phyloP scores from a whole-genome alignment of 2,329 filamentous ascomycete genomes.

The Nothophoma quercina region DNA sequence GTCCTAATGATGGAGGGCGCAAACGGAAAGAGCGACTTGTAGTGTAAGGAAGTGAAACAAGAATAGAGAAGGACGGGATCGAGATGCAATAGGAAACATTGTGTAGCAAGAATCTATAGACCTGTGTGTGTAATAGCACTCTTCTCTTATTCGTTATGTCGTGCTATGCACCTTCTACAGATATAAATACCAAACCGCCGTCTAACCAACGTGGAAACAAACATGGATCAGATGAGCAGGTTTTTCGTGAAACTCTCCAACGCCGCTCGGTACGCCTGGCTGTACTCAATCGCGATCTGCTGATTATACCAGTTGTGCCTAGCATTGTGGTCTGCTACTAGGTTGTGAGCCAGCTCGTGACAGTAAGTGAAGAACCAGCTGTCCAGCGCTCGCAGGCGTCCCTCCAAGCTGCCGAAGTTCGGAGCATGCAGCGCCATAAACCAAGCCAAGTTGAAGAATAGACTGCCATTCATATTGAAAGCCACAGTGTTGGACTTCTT shows the following conservation, averaged over 20 bases:
- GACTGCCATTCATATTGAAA: constrained; percentile 85
- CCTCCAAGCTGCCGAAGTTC: constrained; percentile 34
- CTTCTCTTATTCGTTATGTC: not conserved
- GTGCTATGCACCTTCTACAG: not conserved
- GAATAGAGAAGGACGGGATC: not conserved
- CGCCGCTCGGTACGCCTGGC: constrained; percentile 39
- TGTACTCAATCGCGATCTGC: constrained; percentile 49
- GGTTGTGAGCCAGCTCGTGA: constrained; percentile 94
- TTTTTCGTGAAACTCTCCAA: constrained; percentile 35
- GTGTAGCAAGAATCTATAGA: no score
- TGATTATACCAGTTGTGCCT: constrained; percentile 49
- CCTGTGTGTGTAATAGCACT: no score
- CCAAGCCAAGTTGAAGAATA: constrained; percentile 94
- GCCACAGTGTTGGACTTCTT: constrained; percentile 81
- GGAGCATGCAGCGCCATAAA: constrained; percentile 76
- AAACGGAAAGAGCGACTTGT: not conserved
- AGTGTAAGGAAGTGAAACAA: not conserved
- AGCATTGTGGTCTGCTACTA: constrained; percentile 73
- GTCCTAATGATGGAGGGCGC: not conserved
- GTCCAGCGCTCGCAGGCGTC: constrained; percentile 61
- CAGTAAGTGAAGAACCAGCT: constrained; percentile 96
- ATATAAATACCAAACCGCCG: no score
- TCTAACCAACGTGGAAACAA: not conserved
- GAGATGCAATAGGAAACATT: no score
- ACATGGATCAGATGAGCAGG: constrained; percentile 17